Base-by-base conservation (phyloP, 23 red algal species). In the Gracilariopsis chorda region DNA sequence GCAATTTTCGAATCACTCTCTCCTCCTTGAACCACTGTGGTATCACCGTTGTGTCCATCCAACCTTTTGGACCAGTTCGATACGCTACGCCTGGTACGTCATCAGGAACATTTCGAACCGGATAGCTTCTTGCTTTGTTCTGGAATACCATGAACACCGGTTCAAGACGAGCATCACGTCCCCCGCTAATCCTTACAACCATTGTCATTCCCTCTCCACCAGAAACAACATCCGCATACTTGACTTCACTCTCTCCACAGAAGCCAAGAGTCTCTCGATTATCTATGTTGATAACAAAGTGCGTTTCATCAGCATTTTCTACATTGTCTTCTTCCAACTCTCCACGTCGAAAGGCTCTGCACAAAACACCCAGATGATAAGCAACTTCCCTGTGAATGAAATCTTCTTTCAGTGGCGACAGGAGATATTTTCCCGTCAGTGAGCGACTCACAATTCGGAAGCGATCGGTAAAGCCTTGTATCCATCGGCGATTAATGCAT, bases 371-470 rank as follows among this genome's bases (percentile, higher is more conserved):
- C 11, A 79, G 40, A 55, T 79, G 43, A 79, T 0, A 79, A 0
- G 47, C 1, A 27, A 55, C 74, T 55, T 48, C 11, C 23, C 51
- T 79, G 6, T 52, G 42, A 48, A 79, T 79, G 1, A 0, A 0
- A 12, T 55, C 44, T 27, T 79, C 74, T 79, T 79, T 79, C 7
- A 8, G n/a, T 21, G 74, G 74, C 8, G 44, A 48, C 8, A 48
- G 48, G 9, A 48, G 16, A 34, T 52, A 0, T 27, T 79, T 79
- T 53, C 74, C 74, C 5, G 74, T 51, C 10, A 20, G 0, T 9
- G 74, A 79, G 10, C 74, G 29, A 43, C 74, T 82, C 14, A 82
- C 77, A 40, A 82, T 58, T 14, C 34, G 48, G 59, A 23, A 28
- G n/a, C 77, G 6, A 53, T 82, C 77, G 13, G 35, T 58, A 40